Conservation (phyloP, 2,329 filamentous ascomycete genomes). For the Talaromyces piceae region DNA sequence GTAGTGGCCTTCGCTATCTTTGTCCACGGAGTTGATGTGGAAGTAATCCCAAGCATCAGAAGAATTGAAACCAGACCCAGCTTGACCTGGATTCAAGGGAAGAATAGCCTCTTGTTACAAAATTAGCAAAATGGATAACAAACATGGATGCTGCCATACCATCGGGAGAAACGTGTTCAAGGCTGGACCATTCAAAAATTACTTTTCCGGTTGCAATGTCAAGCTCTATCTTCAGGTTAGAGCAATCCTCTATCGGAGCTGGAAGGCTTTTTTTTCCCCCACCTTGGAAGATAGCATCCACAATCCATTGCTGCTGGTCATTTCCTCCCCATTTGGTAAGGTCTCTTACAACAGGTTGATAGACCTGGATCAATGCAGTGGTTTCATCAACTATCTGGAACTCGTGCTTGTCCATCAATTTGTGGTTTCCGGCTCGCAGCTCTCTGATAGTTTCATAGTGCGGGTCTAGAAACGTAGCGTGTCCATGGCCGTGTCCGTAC, state of each 20-base stretch:
- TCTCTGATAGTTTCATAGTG: constrained; percentile 50
- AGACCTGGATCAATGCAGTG: constrained; percentile 48
- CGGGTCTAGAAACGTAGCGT: constrained; percentile 47
- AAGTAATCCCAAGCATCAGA: constrained; percentile 45
- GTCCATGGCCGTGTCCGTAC: constrained; percentile 50
- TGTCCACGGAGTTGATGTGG: constrained; percentile 42
- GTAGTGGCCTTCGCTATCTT: constrained; percentile 37
- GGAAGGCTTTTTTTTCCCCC: constrained; percentile 22
- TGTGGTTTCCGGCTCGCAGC: constrained; percentile 43
- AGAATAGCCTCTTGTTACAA: background rate
- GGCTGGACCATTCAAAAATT: constrained; percentile 52
- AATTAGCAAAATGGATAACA: background rate
- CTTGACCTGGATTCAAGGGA: constrained; percentile 39
- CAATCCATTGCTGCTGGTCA: constrained; percentile 49
- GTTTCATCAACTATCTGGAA: constrained; percentile 48
- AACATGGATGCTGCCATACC: constrained; percentile 28
- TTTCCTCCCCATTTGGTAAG: constrained; percentile 41
- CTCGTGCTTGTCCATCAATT: constrained; percentile 49
- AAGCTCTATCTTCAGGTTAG: constrained; percentile 18
- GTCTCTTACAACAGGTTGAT: constrained; percentile 34
- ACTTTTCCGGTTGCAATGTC: constrained; percentile 49
- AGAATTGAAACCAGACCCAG: constrained; percentile 35
- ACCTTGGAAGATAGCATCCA: constrained; percentile 48
- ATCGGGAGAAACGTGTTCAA: constrained; percentile 49
- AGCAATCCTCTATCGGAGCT: background rate